Conservation (phyloP, 1,139 yeast species). For the Sugiyamaella paludigena region DNA sequence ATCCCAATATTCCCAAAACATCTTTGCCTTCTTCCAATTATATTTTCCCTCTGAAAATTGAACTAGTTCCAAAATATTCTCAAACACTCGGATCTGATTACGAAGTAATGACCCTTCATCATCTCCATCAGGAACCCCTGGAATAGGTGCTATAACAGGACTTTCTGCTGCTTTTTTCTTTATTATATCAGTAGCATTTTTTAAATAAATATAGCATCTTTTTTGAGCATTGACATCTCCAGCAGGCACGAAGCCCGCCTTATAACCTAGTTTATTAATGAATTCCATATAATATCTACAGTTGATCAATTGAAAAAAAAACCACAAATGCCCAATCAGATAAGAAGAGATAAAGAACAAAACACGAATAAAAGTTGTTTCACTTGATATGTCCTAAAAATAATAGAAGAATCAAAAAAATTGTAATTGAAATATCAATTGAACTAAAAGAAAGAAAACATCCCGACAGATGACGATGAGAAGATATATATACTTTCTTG, state of each 20-base stretch:
- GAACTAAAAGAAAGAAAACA: too few species aligned
- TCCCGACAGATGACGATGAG: too few species aligned
- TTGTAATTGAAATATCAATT: too few species aligned
- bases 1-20: conserved; percentile 39
- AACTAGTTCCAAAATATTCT: conserved; percentile 20
- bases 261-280: conserved; percentile 26
- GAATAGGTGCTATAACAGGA: conserved; percentile 13
- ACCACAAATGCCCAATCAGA: too few species aligned
- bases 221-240: conserved; percentile 34
- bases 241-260: conserved; percentile 31
- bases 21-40: conserved; percentile 27
- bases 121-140: conserved; percentile 20
- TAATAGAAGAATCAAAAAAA: too few species aligned
- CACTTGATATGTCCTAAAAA: too few species aligned
- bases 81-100: conserved; percentile 23
- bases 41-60: conserved; percentile 25
- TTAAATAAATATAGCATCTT: conserved; percentile 32
- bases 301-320: too few species aligned
- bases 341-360: too few species aligned
- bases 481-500: too few species aligned
- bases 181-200: conserved; percentile 22
- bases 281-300: conserved; percentile 14
- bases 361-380: too few species aligned
- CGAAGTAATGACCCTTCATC: conserved; percentile 20
- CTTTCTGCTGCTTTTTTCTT: conserved; percentile 15